These are phyloP conservation scores for Dictyostelium capitatum DNA, from an alignment of 78 protist species.

Conservation along the genomic window DNA sequence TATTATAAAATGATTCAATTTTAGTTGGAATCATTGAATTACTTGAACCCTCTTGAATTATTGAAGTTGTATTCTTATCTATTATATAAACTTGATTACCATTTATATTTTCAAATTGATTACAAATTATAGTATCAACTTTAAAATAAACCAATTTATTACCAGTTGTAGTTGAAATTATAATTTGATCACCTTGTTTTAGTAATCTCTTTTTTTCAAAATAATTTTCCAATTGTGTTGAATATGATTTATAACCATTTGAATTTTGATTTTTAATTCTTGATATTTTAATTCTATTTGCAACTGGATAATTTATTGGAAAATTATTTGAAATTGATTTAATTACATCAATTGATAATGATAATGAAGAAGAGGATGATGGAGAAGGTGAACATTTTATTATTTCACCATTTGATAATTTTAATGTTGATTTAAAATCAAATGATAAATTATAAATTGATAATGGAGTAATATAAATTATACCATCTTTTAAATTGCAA, in stretches of 20 bases:
- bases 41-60: constrained; percentile 79
- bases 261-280: constrained; percentile 44
- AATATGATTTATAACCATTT: constrained; percentile 55
- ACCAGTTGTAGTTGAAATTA: background rate
- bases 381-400: too few species aligned
- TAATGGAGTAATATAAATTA: constrained; percentile 46
- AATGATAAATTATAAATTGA: constrained; percentile 43
- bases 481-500: constrained; percentile 14
- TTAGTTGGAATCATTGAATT: constrained; percentile 57
- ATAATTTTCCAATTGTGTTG: constrained; percentile 6
- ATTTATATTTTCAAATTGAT: background rate
- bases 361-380: too few species aligned
- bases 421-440: background rate
- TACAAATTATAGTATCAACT: constrained; percentile 10
- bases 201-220: constrained; percentile 39
- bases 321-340: background rate
- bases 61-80: constrained; percentile 34
- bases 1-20: constrained; percentile 19
- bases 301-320: constrained; percentile 35
- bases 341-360: background rate
- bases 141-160: constrained; percentile 30
- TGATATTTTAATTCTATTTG: constrained; percentile 52
- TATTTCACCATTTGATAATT: background rate
- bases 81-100: constrained; percentile 16
- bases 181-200: constrained; percentile 54